Percentiles rank a stretch among this genome's conserved stretches.
Conservation (phyloP, 2,329 filamentous ascomycete species). For the Stagonosporopsis vannaccii region DNA sequence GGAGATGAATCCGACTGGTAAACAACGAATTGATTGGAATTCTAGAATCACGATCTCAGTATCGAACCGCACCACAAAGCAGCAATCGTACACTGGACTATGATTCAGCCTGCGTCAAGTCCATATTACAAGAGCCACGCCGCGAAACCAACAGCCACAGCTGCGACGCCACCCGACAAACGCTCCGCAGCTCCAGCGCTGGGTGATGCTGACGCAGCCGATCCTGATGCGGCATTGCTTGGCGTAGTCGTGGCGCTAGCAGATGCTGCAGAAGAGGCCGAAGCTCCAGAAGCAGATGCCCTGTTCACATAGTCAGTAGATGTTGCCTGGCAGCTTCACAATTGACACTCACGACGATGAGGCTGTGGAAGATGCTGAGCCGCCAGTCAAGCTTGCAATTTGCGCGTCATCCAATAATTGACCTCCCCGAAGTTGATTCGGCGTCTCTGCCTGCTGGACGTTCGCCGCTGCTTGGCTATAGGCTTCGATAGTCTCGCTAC, state of each 20-base stretch:
- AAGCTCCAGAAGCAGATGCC: constrained; percentile 3
- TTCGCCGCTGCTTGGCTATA: constrained; percentile 7
- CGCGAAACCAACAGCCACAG: constrained; percentile 11
- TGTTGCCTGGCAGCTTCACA: too few relatives aligned
- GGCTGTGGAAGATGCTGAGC: constrained; percentile 5
- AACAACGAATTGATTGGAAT: neutral
- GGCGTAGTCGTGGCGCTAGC: constrained; percentile 2
- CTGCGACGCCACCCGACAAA: constrained; percentile 3
- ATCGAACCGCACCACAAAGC: neutral
- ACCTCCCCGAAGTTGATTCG: constrained; percentile 18
- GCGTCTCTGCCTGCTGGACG: constrained; percentile 3
- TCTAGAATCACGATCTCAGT: neutral
- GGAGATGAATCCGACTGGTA: neutral
- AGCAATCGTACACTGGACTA: too few relatives aligned
- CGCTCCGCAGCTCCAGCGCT: neutral
- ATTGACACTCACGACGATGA: constrained; percentile 6
- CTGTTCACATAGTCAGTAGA: neutral
- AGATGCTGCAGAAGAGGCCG: constrained; percentile 9
- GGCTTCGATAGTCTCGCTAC: constrained; percentile 10
- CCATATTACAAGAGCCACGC: constrained; percentile 17
- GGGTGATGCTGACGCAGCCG: constrained; percentile 2
- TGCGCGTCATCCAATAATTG: constrained; percentile 25
- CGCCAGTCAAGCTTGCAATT: constrained; percentile 22
- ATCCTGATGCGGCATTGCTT: neutral
- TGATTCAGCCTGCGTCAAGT: neutral